Evolutionary conservation across 73 alveolate genomes (phyloP), one percentile per base, ranked within the genome.

Genomic region (Diophrys sp.): DNA sequence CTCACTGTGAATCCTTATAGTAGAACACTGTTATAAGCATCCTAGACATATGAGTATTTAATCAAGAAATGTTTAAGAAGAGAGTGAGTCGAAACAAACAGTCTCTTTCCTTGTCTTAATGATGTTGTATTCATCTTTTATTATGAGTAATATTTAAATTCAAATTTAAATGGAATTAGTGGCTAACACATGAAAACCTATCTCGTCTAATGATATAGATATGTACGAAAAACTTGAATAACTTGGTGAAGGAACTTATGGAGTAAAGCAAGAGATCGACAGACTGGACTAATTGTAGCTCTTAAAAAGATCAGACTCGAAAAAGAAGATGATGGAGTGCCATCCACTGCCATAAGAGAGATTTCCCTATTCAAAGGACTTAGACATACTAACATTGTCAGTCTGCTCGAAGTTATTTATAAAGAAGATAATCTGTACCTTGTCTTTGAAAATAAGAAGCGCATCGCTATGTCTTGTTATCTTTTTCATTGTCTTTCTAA

Each of bases 241-340:
- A 85, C 81, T 94, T 74, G 99, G 99, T 34, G 97, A 90, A 74
- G 99, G 99, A 56, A 91, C 99, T 18, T 95, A 94, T 86, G 99
- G 99, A 23, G 97, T 96, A 91, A 93, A 77, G 97, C 98, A 67
- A 81, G 73, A 79, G 95, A 94, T 68, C 81, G 73, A 31, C 88
- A 85, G 70, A 91, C 95, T 24, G 95, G 93, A n/a, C 96, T 93
- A 79, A 85, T 87, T 26, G 98, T 96, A 8, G 98, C 98, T 31
- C 85, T 96, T 71, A 96, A 96, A 96, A 94, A 96, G 68, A 96
- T 93, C 56, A 72, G 98, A 70, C 76, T 96, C 83, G n/a, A n/a
- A n/a, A n/a, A n/a, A n/a, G n/a, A n/a, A n/a, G n/a, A n/a, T n/a
- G n/a, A n/a, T n/a, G n/a, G 99, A 18, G 98, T 89, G 25, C 98